Evolutionary conservation across 2,329 filamentous ascomycete genomes (phyloP).

Genomic region (Diaporthe humulicola): DNA sequence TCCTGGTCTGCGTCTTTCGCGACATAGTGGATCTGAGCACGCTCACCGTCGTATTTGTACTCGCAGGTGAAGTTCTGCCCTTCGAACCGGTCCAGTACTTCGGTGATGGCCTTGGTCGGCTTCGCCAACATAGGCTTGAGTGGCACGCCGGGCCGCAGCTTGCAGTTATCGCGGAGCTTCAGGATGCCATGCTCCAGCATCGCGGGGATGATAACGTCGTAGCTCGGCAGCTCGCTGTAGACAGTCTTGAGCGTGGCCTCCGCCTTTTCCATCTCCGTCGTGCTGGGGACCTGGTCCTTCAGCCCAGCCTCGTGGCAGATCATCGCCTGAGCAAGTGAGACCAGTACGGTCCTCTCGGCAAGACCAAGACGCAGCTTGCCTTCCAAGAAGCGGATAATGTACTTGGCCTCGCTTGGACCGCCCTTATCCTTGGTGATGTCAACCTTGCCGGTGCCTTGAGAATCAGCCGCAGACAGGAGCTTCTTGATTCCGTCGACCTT

Average conservation of each 20-base stretch:
- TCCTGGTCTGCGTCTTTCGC: slow-evolving; percentile 81
- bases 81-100: slow-evolving; percentile 96
- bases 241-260: slow-evolving; percentile 91
- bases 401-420: slow-evolving; percentile 95
- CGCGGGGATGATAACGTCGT: slow-evolving; percentile 93
- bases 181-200: slow-evolving; percentile 89
- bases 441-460: slow-evolving; percentile 79
- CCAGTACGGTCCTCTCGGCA: slow-evolving; percentile 91
- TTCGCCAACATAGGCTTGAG: slow-evolving; percentile 99
- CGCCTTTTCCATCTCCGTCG: slow-evolving; percentile 84
- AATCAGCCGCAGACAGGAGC: slow-evolving; percentile 89
- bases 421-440: slow-evolving; percentile 95
- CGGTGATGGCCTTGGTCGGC: slow-evolving; percentile 97
- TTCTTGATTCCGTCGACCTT: slow-evolving; percentile 98
- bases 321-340: slow-evolving; percentile 89
- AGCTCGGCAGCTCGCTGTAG: slow-evolving; percentile 94
- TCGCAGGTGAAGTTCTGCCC: slow-evolving; percentile 97
- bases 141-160: slow-evolving; percentile 91
- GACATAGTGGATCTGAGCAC: slow-evolving; percentile 98
- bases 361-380: slow-evolving; percentile 93
- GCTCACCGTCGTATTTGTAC: slow-evolving; percentile 98
- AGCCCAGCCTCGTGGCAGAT: slow-evolving; percentile 84
- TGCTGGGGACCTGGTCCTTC: slow-evolving; percentile 77
- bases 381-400: slow-evolving; percentile 90
- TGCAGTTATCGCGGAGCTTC: slow-evolving; percentile 86